Conservation (phyloP, 1,139 yeast species). For the Diutina neorugosa region DNA sequence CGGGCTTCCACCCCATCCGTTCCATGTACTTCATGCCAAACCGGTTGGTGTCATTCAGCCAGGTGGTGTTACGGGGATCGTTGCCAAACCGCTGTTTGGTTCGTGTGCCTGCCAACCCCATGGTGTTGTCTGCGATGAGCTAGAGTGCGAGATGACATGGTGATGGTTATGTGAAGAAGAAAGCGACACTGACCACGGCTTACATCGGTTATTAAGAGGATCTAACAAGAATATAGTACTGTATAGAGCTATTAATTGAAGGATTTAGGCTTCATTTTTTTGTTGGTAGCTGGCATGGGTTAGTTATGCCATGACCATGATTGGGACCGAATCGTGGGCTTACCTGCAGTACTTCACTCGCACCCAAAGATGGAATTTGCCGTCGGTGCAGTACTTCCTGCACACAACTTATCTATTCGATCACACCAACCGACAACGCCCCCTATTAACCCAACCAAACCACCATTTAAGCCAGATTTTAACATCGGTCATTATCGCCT, state of each 20-base stretch:
- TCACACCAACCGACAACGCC: neutral
- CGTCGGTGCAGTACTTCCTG: neutral
- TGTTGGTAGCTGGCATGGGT: too few species aligned
- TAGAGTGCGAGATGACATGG: neutral
- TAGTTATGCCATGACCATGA: too few species aligned
- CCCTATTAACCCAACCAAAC: neutral
- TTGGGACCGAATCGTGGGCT: too few species aligned
- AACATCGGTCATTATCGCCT: neutral
- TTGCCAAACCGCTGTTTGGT: slow-evolving; percentile 77
- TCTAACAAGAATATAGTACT: too few species aligned
- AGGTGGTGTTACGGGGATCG: slow-evolving; percentile 88
- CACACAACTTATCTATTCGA: neutral
- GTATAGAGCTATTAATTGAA: too few species aligned
- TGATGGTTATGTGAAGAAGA: too few species aligned
- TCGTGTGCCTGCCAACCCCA: slow-evolving; percentile 88
- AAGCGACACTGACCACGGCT: too few species aligned
- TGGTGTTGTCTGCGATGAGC: slow-evolving; percentile 10
- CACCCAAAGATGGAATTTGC: too few species aligned
- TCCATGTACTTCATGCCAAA: slow-evolving; percentile 83
- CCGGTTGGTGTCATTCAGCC: slow-evolving; percentile 80
- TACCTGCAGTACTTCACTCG: too few species aligned
- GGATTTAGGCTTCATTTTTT: too few species aligned
- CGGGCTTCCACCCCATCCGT: slow-evolving; percentile 86
- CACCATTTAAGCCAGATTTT: neutral
- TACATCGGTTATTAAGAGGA: too few species aligned